A percentile compares a stretch with the other conserved stretches of the same genome.
Conservation (phyloP, 208 protist species). For the Angomonas deanei region DNA sequence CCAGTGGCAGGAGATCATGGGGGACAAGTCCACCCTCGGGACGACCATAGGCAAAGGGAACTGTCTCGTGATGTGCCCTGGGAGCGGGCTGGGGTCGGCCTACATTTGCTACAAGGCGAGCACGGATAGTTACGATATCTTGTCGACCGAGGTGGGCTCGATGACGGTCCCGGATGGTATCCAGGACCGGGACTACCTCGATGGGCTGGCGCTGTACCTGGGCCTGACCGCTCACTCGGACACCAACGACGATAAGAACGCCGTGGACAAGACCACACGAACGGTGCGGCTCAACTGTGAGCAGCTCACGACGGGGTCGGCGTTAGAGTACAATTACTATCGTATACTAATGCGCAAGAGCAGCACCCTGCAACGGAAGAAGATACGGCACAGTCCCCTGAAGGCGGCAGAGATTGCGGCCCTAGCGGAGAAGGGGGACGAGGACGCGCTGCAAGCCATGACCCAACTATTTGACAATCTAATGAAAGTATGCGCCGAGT, state of each 20-base stretch:
- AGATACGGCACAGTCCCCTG: not conserved
- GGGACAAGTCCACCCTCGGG: slow-evolving; percentile 10
- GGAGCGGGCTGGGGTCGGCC: slow-evolving; percentile 59
- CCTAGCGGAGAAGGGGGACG: slow-evolving; percentile 43
- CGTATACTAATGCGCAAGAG: not conserved
- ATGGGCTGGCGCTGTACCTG: slow-evolving; percentile 16
- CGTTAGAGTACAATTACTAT: slow-evolving; percentile 48
- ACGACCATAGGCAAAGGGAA: slow-evolving; percentile 29
- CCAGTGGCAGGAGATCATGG: slow-evolving; percentile 27
- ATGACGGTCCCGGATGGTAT: slow-evolving; percentile 24
- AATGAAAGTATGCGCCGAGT: slow-evolving; percentile 37
- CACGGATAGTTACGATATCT: slow-evolving; percentile 25
- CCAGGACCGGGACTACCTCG: slow-evolving; percentile 11
- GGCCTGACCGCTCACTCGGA: not conserved
- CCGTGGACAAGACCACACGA: not conserved
- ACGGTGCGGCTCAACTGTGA: slow-evolving; percentile 32
- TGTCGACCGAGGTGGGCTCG: slow-evolving; percentile 48
- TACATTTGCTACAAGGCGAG: slow-evolving; percentile 47
- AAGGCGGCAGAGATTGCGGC: slow-evolving; percentile 35
- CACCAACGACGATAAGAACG: not conserved
- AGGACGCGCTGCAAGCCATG: slow-evolving; percentile 42
- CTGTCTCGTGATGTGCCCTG: slow-evolving; percentile 50
- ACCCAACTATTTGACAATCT: slow-evolving; percentile 40
- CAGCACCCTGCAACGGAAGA: not conserved
- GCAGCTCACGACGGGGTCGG: slow-evolving; percentile 31